Conservation (phyloP, 2,329 filamentous ascomycete genomes). For the Pyrenochaeta sp. region DNA sequence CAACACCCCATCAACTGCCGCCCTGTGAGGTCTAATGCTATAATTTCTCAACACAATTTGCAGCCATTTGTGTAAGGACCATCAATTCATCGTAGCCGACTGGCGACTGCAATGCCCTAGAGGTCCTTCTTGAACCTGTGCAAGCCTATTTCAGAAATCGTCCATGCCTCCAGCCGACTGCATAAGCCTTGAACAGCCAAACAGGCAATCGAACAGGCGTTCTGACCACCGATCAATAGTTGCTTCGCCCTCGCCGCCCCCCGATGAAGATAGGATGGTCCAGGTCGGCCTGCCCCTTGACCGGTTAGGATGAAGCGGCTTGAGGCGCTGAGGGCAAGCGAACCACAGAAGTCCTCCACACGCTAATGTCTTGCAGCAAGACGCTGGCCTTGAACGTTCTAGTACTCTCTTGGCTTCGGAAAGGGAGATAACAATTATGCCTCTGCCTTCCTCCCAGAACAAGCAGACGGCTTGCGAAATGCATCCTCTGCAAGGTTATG, state of each 20-base stretch:
- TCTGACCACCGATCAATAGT: slow-evolving; percentile 36
- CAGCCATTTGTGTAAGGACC: slow-evolving; percentile 17
- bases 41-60: slow-evolving; percentile 35
- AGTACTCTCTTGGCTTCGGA: slow-evolving; percentile 9
- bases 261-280: slow-evolving; percentile 22
- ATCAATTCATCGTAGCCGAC: slow-evolving; percentile 5
- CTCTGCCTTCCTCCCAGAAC: slow-evolving; percentile 26
- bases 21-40: slow-evolving; percentile 8
- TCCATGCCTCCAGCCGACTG: slow-evolving; percentile 7
- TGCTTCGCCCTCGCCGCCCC: slow-evolving; percentile 31
- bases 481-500: slow-evolving; percentile 21
- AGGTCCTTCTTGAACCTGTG: not conserved
- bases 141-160: not conserved
- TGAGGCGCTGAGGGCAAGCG: slow-evolving; percentile 34
- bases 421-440: slow-evolving; percentile 42
- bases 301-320: slow-evolving; percentile 30
- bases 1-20: slow-evolving; percentile 28
- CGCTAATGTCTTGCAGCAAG: slow-evolving; percentile 10
- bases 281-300: slow-evolving; percentile 29
- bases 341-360: slow-evolving; percentile 25
- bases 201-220: slow-evolving; percentile 35
- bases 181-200: slow-evolving; percentile 28
- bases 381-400: slow-evolving; percentile 6
- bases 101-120: not conserved
- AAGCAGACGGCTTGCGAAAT: slow-evolving; percentile 25